phyloP scores from a whole-genome alignment of 192 early-diverging fungal species.

The Dimargaris verticillata region DNA sequence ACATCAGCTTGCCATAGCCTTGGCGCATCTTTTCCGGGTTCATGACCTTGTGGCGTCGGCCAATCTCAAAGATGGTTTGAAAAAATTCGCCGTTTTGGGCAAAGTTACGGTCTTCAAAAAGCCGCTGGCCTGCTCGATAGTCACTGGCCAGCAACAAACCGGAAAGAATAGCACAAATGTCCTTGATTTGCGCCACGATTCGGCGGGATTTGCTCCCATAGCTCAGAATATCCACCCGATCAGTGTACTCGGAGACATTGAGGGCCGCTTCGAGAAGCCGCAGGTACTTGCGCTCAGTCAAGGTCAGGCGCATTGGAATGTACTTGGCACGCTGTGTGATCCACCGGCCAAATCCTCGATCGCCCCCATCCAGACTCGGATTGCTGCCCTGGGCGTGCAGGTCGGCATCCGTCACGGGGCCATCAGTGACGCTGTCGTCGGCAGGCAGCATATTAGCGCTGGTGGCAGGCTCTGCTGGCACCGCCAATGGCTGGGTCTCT shows the following conservation, averaged over 20 bases:
- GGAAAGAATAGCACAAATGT: constrained; percentile 86
- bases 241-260: constrained; percentile 79
- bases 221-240: constrained; percentile 63
- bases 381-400: constrained; percentile 21
- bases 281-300: constrained; percentile 82
- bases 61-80: constrained; percentile 49
- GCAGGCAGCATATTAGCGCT: too few relatives aligned
- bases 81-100: constrained; percentile 67
- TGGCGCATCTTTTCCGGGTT: constrained; percentile 94
- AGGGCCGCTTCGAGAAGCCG: constrained; percentile 88
- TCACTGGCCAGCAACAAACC: constrained; percentile 75
- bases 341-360: constrained; percentile 26
- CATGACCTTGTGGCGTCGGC: constrained; percentile 75
- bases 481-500: too few relatives aligned
- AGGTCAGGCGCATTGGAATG: constrained; percentile 82
- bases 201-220: constrained; percentile 73
- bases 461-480: too few relatives aligned
- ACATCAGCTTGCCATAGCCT: constrained; percentile 93
- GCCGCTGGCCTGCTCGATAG: constrained; percentile 62
- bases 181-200: constrained; percentile 86
- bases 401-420: constrained; percentile 20
- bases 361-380: constrained; percentile 23
- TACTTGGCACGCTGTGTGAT: constrained; percentile 74
- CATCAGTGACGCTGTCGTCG: too few relatives aligned
- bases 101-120: constrained; percentile 49